Evolutionary conservation across 768 basidiomycete species (phyloP), one percentile per base, ranked within the genome.

Genomic region (Mycena floridula): DNA sequence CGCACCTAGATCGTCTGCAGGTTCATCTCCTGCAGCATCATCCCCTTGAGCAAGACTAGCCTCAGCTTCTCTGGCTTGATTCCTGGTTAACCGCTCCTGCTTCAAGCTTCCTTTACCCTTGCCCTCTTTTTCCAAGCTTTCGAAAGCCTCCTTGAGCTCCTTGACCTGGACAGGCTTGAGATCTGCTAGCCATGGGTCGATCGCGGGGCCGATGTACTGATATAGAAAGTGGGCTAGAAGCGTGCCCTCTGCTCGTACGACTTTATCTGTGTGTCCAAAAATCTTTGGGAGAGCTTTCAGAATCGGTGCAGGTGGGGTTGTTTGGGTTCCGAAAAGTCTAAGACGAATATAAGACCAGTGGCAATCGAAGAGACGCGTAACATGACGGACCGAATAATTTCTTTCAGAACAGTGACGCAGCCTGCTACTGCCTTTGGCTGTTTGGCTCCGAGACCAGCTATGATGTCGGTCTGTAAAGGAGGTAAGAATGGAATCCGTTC

Each of bases 81-180:
- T 72, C 45, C 86, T 75, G 13, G 96, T 98, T 51, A 81, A 65
- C 44, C 94, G 70, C 47, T 85, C 82, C 0, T 89, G 85, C 58
- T 85, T 89, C 23, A 91, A 66, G 5, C 73, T 73, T 8, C 92
- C 95, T 47, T 84, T 87, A 0, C 91, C 93, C 54, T 82, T 87
- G 2, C 85, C 86, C n/a, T 83, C 82, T 49, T 79, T 81, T 54
- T 94, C 89, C 72, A 95, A 68, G 18, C 61, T 68, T 45, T 89
- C 90, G 57, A 95, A 99, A 0, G 81, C 74, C 57, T 97, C 95
- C 55, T 89, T 90, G 54, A 99, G 62, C 54, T 99, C 96, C 61
- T 96, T 93, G 35, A 95, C 81, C 63, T 98, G 96, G 3, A 99
- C 92, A 2, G 95, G 92, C 60, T 99, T 99, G 49, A 99, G 74